phyloP scores from a whole-genome alignment of 169 alveolate species.

The Plasmodium malariae region DNA sequence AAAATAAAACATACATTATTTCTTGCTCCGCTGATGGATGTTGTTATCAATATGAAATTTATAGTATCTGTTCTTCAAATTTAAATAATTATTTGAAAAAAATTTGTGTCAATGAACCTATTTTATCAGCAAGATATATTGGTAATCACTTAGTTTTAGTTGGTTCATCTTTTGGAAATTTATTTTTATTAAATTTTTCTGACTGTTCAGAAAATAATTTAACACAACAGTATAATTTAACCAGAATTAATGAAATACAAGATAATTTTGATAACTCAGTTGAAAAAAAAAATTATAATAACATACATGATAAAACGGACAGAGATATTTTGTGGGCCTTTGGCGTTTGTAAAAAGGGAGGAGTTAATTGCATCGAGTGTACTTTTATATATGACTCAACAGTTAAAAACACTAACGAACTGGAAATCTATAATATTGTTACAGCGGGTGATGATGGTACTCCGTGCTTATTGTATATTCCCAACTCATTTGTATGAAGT shows the following conservation, averaged over 20 bases:
- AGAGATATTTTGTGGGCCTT: constrained; percentile 75
- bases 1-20: constrained; percentile 62
- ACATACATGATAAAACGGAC: constrained; percentile 7
- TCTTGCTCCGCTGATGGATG: constrained; percentile 77
- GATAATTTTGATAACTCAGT: neutral
- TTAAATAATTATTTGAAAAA: constrained; percentile 72
- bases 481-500: constrained; percentile 35
- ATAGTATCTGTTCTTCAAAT: constrained; percentile 47
- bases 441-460: constrained; percentile 75
- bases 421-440: constrained; percentile 54
- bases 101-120: constrained; percentile 64
- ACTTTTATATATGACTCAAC: constrained; percentile 57
- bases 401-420: constrained; percentile 36
- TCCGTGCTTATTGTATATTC: constrained; percentile 57
- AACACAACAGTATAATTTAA: constrained; percentile 24
- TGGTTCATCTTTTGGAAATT: constrained; percentile 77
- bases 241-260: constrained; percentile 3
- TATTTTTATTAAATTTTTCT: constrained; percentile 71
- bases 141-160: constrained; percentile 70
- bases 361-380: constrained; percentile 75
- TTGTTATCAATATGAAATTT: constrained; percentile 76
- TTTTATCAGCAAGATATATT: constrained; percentile 68
- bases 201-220: constrained; percentile 54
- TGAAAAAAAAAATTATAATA: neutral
- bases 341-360: constrained; percentile 74